Conservation (phyloP, 768 basidiomycete species). For the Macrolepiota fuliginosa region DNA sequence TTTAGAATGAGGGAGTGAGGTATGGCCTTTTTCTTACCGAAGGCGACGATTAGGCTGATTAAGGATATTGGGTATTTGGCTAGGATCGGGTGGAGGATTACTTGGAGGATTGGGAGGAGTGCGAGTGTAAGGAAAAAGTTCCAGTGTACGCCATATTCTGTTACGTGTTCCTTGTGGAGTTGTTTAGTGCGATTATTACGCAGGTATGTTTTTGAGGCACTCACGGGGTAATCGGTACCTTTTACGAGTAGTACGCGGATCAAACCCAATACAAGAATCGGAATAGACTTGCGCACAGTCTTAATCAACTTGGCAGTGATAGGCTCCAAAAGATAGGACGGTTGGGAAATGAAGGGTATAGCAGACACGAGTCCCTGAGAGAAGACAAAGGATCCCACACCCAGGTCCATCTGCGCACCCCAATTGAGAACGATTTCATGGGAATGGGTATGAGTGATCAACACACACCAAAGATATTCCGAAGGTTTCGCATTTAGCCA, state of each 20-base stretch:
- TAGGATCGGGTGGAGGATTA: constrained; percentile 67
- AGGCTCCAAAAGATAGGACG: constrained; percentile 47
- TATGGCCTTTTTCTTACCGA: constrained; percentile 55
- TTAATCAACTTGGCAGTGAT: constrained; percentile 47
- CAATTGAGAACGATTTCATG: constrained; percentile 2
- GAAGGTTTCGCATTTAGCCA: constrained; percentile 93
- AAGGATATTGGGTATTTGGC: constrained; percentile 53
- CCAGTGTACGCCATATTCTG: constrained; percentile 98
- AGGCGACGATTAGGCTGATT: constrained; percentile 58
- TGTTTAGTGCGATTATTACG: neutral
- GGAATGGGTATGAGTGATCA: neutral
- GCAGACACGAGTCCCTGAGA: constrained; percentile 94
- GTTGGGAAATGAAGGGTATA: constrained; percentile 70
- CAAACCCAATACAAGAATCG: constrained; percentile 71
- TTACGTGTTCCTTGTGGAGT: constrained; percentile 75
- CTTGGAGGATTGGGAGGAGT: constrained; percentile 70
- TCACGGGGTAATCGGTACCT: constrained; percentile 89
- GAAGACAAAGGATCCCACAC: constrained; percentile 97
- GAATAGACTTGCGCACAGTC: constrained; percentile 56
- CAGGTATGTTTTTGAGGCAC: constrained; percentile 17
- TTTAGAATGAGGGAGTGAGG: neutral
- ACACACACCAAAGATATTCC: constrained; percentile 85
- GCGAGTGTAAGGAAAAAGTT: constrained; percentile 97
- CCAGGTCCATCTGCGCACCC: constrained; percentile 87
- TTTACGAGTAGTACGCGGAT: constrained; percentile 85